These are phyloP conservation scores for Rugonectria rugulosa DNA, from an alignment of 2,329 filamentous ascomycete species.

Conservation along the genomic window DNA sequence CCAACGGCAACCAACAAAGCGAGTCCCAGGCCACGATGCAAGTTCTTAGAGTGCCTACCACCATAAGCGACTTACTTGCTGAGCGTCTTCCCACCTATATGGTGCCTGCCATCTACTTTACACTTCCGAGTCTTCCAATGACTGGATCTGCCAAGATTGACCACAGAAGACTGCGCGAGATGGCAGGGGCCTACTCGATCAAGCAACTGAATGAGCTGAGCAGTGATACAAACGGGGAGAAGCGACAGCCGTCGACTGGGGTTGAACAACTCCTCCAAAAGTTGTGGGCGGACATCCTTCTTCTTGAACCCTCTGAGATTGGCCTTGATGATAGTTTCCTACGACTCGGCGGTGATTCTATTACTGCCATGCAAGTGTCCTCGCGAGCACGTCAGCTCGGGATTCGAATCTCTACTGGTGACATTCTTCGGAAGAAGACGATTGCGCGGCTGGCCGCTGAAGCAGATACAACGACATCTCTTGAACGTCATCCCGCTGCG, in stretches of 20 bases:
- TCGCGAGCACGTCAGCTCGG: background rate
- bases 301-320: background rate
- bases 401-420: background rate
- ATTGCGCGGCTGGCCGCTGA: background rate
- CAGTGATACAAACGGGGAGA: background rate
- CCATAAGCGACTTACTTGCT: too few species aligned
- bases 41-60: too few species aligned
- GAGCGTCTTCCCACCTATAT: background rate
- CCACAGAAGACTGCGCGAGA: background rate
- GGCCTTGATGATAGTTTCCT: background rate
- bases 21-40: too few species aligned
- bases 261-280: background rate
- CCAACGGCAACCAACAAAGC: too few species aligned
- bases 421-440: background rate
- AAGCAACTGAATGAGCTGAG: background rate
- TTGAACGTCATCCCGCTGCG: background rate
- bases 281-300: background rate
- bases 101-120: background rate
- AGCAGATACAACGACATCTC: background rate
- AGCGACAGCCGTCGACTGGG: background rate
- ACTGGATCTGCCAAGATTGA: background rate
- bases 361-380: background rate
- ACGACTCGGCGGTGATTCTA: constrained; percentile 1
- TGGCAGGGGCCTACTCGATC: background rate
- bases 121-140: background rate